phyloP scores from a whole-genome alignment of 1,284 basidiomycete species.

The Ustilago hordei region DNA sequence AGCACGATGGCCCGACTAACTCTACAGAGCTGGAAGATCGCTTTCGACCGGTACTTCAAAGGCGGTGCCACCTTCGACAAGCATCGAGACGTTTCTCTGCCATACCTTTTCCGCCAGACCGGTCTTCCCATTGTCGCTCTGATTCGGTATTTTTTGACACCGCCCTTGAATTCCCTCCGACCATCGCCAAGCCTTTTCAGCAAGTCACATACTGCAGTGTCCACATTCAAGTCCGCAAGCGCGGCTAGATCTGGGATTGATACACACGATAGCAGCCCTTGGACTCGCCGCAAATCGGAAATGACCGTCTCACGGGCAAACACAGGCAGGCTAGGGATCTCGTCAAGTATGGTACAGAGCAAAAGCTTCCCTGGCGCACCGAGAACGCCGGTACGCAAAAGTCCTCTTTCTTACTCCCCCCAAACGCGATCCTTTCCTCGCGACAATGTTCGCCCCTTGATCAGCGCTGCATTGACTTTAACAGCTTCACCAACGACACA shows the following conservation, averaged over 20 bases:
- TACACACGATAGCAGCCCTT: slow-evolving; percentile 15
- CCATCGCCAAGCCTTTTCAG: neutral
- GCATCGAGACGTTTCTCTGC: neutral
- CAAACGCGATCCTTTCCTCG: neutral
- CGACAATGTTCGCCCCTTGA: neutral
- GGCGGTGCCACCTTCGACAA: neutral
- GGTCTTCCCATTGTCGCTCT: slow-evolving; percentile 31
- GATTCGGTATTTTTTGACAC: slow-evolving; percentile 10
- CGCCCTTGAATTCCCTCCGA: neutral
- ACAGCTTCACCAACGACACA: neutral
- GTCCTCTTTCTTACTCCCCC: slow-evolving; percentile 16
- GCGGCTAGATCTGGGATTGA: neutral
- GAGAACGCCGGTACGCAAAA: slow-evolving; percentile 12
- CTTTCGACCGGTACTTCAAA: slow-evolving; percentile 3
- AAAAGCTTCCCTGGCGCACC: slow-evolving; percentile 21
- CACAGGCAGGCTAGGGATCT: neutral
- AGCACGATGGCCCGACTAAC: slow-evolving; percentile 16
- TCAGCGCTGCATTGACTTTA: neutral
- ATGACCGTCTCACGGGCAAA: slow-evolving; percentile 12
- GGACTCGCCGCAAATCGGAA: slow-evolving; percentile 13
- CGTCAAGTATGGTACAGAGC: slow-evolving; percentile 13
- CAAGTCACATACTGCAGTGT: neutral
- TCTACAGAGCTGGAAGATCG: slow-evolving; percentile 22
- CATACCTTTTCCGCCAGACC: slow-evolving; percentile 18
- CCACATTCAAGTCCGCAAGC: neutral